These are phyloP conservation scores for Fusarium pseudograminearum DNA, from an alignment of 2,329 filamentous ascomycete genomes.

Conservation along the genomic window DNA sequence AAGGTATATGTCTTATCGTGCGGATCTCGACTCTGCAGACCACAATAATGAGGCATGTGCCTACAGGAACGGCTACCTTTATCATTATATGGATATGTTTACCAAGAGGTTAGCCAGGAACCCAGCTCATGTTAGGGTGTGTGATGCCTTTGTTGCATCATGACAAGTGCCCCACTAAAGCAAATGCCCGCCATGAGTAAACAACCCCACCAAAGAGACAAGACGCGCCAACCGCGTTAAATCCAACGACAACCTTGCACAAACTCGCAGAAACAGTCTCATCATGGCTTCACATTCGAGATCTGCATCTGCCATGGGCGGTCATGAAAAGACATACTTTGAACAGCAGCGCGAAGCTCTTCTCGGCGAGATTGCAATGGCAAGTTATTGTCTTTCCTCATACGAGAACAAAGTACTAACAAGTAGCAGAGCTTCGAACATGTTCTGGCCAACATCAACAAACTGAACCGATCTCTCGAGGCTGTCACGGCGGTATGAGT, in stretches of 20 bases:
- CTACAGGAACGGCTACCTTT: too few relatives aligned
- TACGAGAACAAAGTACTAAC: neutral
- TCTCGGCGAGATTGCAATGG: conserved; percentile 78
- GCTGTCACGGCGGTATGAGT: conserved; percentile 82
- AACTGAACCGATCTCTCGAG: conserved; percentile 90
- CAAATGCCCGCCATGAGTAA: conserved; percentile 14
- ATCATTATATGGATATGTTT: too few relatives aligned
- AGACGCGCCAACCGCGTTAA: conserved; percentile 25
- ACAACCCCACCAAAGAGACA: conserved; percentile 36
- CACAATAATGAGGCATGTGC: too few relatives aligned
- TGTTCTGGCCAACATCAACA: conserved; percentile 95
- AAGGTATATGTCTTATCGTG: too few relatives aligned
- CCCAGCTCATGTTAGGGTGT: too few relatives aligned
- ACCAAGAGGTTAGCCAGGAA: too few relatives aligned
- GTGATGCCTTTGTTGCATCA: neutral
- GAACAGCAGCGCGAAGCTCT: conserved; percentile 80
- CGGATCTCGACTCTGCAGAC: too few relatives aligned
- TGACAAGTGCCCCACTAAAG: conserved; percentile 14
- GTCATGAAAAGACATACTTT: conserved; percentile 71
- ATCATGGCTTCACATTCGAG: conserved; percentile 52
- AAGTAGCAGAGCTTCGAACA: conserved; percentile 77
- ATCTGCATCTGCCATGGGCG: conserved; percentile 47
- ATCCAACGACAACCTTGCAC: conserved; percentile 13
- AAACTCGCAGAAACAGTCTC: conserved; percentile 7
- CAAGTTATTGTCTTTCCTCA: conserved; percentile 51